Base-by-base conservation (phyloP, 1,284 basidiomycete species). In the Rhodofomes roseus region DNA sequence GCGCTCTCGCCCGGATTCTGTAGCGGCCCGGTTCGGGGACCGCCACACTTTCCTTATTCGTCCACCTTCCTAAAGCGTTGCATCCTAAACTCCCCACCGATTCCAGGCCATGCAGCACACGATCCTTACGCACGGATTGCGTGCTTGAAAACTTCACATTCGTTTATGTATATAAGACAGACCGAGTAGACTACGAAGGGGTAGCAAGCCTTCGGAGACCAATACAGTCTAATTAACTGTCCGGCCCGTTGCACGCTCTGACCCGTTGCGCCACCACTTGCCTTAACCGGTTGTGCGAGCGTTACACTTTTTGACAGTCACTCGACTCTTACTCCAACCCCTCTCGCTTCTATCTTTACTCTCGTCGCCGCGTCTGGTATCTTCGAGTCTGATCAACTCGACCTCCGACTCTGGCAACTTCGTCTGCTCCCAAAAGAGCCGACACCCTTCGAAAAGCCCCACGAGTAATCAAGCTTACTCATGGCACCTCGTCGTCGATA, bases 231-330 rank as follows among this genome's bases (percentile, higher is more conserved):
- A 44, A 55, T 44, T 29, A 55, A 14, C 54, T 55, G 54, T 55
- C 22, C 39, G 23, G 23, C 54, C 25, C 37, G 27, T 20, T 27
- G 54, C 23, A 20, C 54, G 46, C 46, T 50, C 25, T n/a, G 12
- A 6, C 16, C 46, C 40, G 55, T 56, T n/a, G 20, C 55, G 43
- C 22, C 55, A 56, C 55, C 55, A 23, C 39, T 29, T 56, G 39
- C 34, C 46, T 55, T 14, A 8, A 23, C 14, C 39, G 40, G 23
- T 11, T 34, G n/a, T 34, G 55, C 55, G 55, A 56, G 36, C 55
- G 36, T 22, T 46, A 56, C 55, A 56, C 34, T n/a, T 56, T 56
- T 56, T 56, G 44, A 56, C 55, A 56, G 55, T n/a, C n/a, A 25
- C n/a, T n/a, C n/a, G n/a, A n/a, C 12, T 27, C 39, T 14, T 14